Percentiles rank a stretch among this genome's conserved stretches.
Conservation (phyloP, 73 alveolate species). For the Paramecium biaurelia region DNA sequence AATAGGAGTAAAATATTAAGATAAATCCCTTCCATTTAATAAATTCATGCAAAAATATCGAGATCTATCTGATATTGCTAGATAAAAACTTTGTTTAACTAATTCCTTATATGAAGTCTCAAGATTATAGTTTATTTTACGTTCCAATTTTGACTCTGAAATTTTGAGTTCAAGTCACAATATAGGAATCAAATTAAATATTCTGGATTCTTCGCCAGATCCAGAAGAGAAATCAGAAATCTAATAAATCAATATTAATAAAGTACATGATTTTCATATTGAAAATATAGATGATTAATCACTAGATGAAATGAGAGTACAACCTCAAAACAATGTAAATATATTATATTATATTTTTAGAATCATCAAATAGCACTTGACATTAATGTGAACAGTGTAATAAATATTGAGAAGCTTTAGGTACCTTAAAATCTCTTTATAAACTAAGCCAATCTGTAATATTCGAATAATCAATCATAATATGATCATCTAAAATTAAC, state of each 20-base stretch:
- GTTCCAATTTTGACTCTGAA: background rate
- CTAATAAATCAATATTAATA: background rate
- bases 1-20: background rate
- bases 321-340: background rate
- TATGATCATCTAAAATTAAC: background rate
- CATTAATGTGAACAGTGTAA: background rate
- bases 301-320: background rate
- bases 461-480: background rate
- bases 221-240: background rate
- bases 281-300: background rate
- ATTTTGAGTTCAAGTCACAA: background rate
- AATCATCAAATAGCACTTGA: background rate
- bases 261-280: background rate
- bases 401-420: background rate
- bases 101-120: conserved; percentile 6
- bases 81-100: background rate
- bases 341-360: background rate
- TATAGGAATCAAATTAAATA: background rate
- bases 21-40: background rate
- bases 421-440: background rate
- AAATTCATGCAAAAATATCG: background rate
- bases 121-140: background rate
- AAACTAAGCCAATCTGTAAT: background rate
- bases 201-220: background rate
- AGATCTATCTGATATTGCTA: background rate